phyloP scores from a whole-genome alignment of 1,139 yeast genomes.

The Yueomyces sp. region DNA sequence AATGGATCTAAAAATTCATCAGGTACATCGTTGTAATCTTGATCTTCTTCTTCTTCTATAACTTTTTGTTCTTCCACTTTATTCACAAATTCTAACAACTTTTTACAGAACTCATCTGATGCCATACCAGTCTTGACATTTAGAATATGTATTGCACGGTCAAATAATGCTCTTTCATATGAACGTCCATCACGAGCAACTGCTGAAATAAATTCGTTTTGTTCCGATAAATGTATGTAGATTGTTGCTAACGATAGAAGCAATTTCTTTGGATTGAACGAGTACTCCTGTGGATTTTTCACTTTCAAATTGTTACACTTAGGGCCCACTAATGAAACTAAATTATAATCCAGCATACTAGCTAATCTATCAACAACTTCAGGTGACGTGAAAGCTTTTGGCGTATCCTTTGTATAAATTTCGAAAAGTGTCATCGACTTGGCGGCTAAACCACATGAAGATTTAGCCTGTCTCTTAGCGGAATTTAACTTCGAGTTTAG shows the following conservation, averaged over 20 bases:
- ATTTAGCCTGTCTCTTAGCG: constrained; percentile 68
- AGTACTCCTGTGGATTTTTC: constrained; percentile 68
- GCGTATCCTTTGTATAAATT: constrained; percentile 75
- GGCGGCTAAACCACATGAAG: constrained; percentile 73
- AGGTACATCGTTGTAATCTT: constrained; percentile 86
- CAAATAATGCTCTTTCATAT: constrained; percentile 51
- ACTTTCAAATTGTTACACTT: constrained; percentile 84
- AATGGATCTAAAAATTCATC: constrained; percentile 95
- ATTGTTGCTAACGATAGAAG: constrained; percentile 62
- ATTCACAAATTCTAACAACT: constrained; percentile 44
- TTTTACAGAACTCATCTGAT: constrained; percentile 39
- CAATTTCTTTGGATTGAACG: constrained; percentile 67
- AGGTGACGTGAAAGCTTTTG: constrained; percentile 71
- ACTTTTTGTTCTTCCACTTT: constrained; percentile 48
- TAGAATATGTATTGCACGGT: constrained; percentile 58
- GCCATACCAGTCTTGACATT: constrained; percentile 38
- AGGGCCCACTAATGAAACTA: constrained; percentile 88
- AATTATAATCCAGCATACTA: constrained; percentile 87
- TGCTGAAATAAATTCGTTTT: constrained; percentile 57
- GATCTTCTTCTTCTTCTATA: constrained; percentile 68
- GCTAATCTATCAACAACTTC: constrained; percentile 92
- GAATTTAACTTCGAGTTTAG: constrained; percentile 40
- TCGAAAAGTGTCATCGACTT: constrained; percentile 72
- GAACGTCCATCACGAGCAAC: constrained; percentile 89
- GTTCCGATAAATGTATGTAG: constrained; percentile 55